Evolutionary conservation across 2,329 filamentous ascomycete species (phyloP), one percentile per base, ranked within the genome.

Genomic region (Penicillium hesseltinei): DNA sequence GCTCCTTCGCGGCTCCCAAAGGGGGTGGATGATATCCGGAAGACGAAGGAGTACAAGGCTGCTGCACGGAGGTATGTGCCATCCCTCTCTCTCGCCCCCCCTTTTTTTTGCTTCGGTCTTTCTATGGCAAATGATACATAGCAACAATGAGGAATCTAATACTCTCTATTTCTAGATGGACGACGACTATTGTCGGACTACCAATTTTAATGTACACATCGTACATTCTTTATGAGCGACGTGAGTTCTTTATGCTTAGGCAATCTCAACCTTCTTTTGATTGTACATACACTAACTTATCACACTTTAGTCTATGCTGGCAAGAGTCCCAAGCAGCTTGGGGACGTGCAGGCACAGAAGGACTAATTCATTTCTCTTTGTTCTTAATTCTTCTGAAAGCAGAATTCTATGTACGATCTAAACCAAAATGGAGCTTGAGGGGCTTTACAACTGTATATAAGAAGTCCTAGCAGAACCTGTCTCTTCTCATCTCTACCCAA

Each of bases 11-110:
- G 21, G 23, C 15, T 40, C 13, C 39, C 46, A 9, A 57, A 58
- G 51, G 51, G 54, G 43, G 56, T 60, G 21, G 48, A 61, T 23
- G 74, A 77, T 65, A 72, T 77, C 40, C 72, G 72, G 44, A 62
- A 75, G 57, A 77, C 75, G n/a, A 73, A 71, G 54, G 70, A 74
- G 61, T 77, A 77, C 61, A 76, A 75, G 57, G 55, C 60, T 57
- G 71, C 72, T 58, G 71, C 74, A 27, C 68, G 75, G 49, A 67
- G 68, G 75, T 77, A 64, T 27, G 67, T 63, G 21, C 46, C n/a
- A 7, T 46, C 4, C 13, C 7, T 11, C 10, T 40, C 5, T n/a
- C n/a, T n/a, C 46, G 3, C 23, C 3, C 19, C 13, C 2, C 13
- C 1, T n/a, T 25, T 9, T 21, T 25, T 27, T 46, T 51, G 43